A percentile compares a stretch with the other conserved stretches of the same genome.
These are phyloP conservation scores for Physcomitrellopsis africana DNA, from an alignment of 225 moss, liverwort and hornwort genomes.

Conservation along the genomic window DNA sequence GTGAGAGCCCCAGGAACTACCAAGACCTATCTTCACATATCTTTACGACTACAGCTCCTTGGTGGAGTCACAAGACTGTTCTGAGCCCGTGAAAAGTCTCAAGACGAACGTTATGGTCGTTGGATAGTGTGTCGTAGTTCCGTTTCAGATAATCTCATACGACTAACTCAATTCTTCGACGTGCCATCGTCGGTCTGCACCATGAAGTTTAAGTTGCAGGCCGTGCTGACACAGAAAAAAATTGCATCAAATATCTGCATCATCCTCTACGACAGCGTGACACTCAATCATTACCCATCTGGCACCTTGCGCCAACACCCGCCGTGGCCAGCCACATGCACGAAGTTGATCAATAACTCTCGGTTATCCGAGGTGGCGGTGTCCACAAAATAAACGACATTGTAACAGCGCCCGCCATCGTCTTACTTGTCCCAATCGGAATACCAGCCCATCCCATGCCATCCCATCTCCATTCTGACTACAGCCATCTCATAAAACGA, in stretches of 20 bases:
- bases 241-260: constrained; percentile 40
- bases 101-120: too few relatives aligned
- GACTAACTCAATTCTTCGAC: constrained; percentile 29
- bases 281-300: constrained; percentile 40
- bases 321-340: constrained; percentile 28
- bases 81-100: too few relatives aligned
- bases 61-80: too few relatives aligned
- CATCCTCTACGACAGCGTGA: constrained; percentile 28
- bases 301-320: constrained; percentile 13
- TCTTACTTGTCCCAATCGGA: neutral
- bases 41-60: too few relatives aligned
- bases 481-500: constrained; percentile 13
- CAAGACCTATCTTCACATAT: too few relatives aligned
- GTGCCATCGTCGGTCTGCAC: constrained; percentile 40
- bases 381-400: constrained; percentile 32
- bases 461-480: neutral
- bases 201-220: neutral
- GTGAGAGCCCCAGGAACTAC: too few relatives aligned
- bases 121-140: neutral
- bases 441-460: neutral
- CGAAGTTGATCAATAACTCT: constrained; percentile 36
- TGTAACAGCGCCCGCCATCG: constrained; percentile 17
- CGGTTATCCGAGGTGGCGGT: constrained; percentile 24
- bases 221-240: constrained; percentile 23
- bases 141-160: neutral